Conservation (phyloP, 1,284 basidiomycete genomes). For the Anthracocystis setariae region DNA sequence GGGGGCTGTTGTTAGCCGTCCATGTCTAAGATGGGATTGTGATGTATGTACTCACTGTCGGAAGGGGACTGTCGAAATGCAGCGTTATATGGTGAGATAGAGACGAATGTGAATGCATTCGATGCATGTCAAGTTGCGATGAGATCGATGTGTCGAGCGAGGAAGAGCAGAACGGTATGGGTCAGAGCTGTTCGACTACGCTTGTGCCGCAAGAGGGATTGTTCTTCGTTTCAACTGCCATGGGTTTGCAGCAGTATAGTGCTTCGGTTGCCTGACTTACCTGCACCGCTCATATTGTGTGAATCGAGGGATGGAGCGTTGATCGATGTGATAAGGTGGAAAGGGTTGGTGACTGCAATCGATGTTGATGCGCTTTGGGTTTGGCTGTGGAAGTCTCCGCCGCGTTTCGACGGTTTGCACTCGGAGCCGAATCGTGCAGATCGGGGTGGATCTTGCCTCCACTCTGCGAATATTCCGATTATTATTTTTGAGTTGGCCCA, state of each 20-base stretch:
- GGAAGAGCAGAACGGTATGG: not conserved
- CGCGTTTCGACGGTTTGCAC: slow-evolving; percentile 7
- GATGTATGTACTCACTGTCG: slow-evolving; percentile 35
- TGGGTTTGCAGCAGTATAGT: not conserved
- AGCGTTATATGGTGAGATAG: not conserved
- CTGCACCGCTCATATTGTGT: slow-evolving; percentile 46
- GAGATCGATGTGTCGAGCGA: not conserved
- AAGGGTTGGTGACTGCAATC: not conserved
- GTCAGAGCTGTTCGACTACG: not conserved
- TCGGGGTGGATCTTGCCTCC: slow-evolving; percentile 32
- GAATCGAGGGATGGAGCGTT: slow-evolving; percentile 14
- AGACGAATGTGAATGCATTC: not conserved
- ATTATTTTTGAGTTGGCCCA: not conserved
- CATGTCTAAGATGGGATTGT: not conserved
- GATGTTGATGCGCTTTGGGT: slow-evolving; percentile 2
- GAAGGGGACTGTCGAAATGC: slow-evolving; percentile 39
- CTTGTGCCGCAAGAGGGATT: too few relatives aligned
- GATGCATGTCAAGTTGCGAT: not conserved
- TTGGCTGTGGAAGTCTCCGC: not conserved
- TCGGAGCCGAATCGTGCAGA: slow-evolving; percentile 36
- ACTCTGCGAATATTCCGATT: slow-evolving; percentile 1
- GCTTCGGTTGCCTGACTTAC: slow-evolving; percentile 10
- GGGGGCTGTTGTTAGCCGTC: too few relatives aligned
- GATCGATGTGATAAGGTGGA: slow-evolving; percentile 18
- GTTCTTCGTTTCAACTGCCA: too few relatives aligned